Conservation (phyloP, 2,329 filamentous ascomycete species). For the Colletotrichum sojae region DNA sequence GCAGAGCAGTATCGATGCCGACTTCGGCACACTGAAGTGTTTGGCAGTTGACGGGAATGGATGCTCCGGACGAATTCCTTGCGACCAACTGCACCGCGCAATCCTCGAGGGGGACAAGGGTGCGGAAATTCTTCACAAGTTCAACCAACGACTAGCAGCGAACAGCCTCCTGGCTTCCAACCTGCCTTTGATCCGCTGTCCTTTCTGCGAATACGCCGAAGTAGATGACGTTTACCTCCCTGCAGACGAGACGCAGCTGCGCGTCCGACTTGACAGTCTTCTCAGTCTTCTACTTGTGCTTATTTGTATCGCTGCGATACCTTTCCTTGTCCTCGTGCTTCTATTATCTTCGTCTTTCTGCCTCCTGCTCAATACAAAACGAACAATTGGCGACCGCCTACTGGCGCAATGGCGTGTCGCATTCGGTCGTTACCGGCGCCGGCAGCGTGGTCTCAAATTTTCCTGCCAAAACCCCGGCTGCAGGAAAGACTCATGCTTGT, state of each 20-base stretch:
- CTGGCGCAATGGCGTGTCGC: constrained; percentile 69
- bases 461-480: constrained; percentile 81
- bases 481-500: constrained; percentile 80
- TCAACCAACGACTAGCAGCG: constrained; percentile 84
- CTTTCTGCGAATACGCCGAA: constrained; percentile 94
- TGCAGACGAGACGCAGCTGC: constrained; percentile 66
- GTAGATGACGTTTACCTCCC: constrained; percentile 82
- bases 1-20: constrained; percentile 82
- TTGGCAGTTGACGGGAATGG: constrained; percentile 80
- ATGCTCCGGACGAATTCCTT: constrained; percentile 82
- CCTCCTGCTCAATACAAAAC: constrained; percentile 59
- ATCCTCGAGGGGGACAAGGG: constrained; percentile 79
- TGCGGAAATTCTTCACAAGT: constrained; percentile 77
- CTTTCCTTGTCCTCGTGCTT: constrained; percentile 68
- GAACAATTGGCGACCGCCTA: constrained; percentile 58
- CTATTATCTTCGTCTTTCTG: constrained; percentile 62
- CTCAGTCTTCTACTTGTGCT: constrained; percentile 65
- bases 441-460: constrained; percentile 82
- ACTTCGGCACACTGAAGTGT: constrained; percentile 83
- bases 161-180: constrained; percentile 81
- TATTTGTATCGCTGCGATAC: constrained; percentile 67
- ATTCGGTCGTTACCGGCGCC: constrained; percentile 77
- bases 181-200: constrained; percentile 84
- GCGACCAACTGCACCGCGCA: constrained; percentile 79
- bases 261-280: constrained; percentile 67